Percentiles rank a stretch among this genome's conserved stretches.
Evolutionary conservation across 2,329 filamentous ascomycete genomes (phyloP).

Genomic region (Trichoderma breve): DNA sequence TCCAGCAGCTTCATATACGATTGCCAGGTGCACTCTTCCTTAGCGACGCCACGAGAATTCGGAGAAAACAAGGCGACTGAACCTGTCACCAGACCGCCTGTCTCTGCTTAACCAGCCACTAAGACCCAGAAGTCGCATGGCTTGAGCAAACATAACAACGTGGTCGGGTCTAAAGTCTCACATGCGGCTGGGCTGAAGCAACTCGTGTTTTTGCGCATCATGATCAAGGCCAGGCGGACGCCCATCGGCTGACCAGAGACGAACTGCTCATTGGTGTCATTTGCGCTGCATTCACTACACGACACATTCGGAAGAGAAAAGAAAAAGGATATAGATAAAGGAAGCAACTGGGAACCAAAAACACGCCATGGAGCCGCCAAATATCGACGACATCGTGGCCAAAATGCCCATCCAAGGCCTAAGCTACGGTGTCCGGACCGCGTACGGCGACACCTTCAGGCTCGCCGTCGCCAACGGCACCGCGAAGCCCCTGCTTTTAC

Average conservation of each 20-base stretch:
- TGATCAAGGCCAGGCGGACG: background rate
- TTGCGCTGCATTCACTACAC: background rate
- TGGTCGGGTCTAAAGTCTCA: slow-evolving; percentile 13
- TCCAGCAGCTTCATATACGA: background rate
- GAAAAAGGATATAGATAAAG: background rate
- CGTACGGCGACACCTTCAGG: slow-evolving; percentile 40
- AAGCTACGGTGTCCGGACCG: slow-evolving; percentile 29
- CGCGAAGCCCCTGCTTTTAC: slow-evolving; percentile 50
- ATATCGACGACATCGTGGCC: background rate
- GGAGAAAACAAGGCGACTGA: background rate
- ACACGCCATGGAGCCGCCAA: background rate
- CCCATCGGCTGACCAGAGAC: slow-evolving; percentile 8
- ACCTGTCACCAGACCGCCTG: slow-evolving; percentile 9
- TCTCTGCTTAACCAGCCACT: background rate
- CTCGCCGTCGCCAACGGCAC: slow-evolving; percentile 38
- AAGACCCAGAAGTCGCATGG: slow-evolving; percentile 4
- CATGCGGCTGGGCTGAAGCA: background rate
- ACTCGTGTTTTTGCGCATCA: background rate
- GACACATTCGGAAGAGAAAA: background rate
- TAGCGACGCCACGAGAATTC: background rate
- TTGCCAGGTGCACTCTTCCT: background rate
- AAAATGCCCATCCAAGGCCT: slow-evolving; percentile 23
- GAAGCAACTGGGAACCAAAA: background rate
- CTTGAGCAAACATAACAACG: background rate
- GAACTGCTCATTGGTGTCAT: background rate